Conservation (phyloP, 1,284 basidiomycete species). For the Ceratobasidium sp. region DNA sequence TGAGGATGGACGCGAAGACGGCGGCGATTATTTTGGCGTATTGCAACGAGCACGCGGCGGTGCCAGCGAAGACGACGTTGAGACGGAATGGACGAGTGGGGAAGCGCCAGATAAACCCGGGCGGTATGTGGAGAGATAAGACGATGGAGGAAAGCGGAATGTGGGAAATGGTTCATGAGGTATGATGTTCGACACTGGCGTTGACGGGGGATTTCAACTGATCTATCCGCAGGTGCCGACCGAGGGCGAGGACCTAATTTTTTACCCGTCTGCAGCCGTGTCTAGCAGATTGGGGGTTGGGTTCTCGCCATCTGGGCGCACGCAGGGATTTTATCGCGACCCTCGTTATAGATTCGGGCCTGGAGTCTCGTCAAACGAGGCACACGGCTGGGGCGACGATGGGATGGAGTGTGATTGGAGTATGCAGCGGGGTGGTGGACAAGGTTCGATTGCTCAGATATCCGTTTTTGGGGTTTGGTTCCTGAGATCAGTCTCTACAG, state of each 20-base stretch:
- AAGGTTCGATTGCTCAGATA: background rate
- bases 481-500: background rate
- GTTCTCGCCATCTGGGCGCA: background rate
- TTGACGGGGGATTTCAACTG: background rate
- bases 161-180: background rate
- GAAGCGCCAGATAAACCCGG: background rate
- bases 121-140: background rate
- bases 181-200: background rate
- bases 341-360: background rate
- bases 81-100: background rate
- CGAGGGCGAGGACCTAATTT: background rate
- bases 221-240: background rate
- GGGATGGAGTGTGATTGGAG: background rate
- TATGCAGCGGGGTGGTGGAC: background rate
- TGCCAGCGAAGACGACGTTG: background rate
- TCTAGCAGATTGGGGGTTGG: too few relatives aligned
- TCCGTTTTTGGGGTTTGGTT: background rate
- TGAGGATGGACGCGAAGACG: background rate
- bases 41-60: background rate
- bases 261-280: background rate
- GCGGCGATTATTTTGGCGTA: background rate
- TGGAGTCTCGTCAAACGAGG: background rate
- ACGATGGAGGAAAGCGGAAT: background rate
- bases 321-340: background rate
- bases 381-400: background rate